Evolutionary conservation across 2,329 filamentous ascomycete genomes (phyloP), one percentile per base, ranked within the genome.

Genomic region (Pseudogymnoascus sp.): DNA sequence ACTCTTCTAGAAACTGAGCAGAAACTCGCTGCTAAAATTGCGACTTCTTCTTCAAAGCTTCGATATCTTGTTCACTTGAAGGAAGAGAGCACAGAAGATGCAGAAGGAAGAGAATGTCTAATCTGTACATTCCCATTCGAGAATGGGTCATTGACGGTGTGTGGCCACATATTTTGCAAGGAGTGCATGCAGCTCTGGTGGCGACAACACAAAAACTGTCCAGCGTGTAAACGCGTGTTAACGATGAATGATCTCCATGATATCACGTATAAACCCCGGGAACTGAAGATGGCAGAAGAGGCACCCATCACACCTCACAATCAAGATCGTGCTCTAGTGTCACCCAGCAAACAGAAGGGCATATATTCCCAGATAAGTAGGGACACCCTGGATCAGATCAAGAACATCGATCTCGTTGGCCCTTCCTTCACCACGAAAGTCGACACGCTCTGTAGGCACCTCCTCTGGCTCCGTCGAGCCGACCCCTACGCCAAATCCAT

Each of bases 141-240:
- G 62, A 78, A 85, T n/a, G 93, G 93, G 60, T 84, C 89, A 59
- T 78, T 93, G 64, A 97, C 93, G 0, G 82, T 91, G 1, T 97
- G 94, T 71, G 93, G 93, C 0, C 94, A 99, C 70, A 85, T 91
- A 65, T 97, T 92, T 71, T 97, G 93, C 77, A 92, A 90, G 69
- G 88, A 90, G 28, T 97, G 94, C 73, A 87, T 97, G 67, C 79
- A 80, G 37, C 67, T 85, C 11, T 97, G 94, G 94, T 90, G 88
- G 77, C 79, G 78, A 61, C 79, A 83, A 33, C 86, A 92, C 67
- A 82, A 79, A 16, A 93, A 84, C 59, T 97, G 93, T 67, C 93
- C 93, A 0, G 81, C 90, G 4, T 99, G 94, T 78, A 96, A 96
- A 72, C 82, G 79, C 50, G 78, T 77, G 1, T 76, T 97, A 6